Conservation (phyloP, 2,329 filamentous ascomycete species). For the Emmonsiellopsis sp. region DNA sequence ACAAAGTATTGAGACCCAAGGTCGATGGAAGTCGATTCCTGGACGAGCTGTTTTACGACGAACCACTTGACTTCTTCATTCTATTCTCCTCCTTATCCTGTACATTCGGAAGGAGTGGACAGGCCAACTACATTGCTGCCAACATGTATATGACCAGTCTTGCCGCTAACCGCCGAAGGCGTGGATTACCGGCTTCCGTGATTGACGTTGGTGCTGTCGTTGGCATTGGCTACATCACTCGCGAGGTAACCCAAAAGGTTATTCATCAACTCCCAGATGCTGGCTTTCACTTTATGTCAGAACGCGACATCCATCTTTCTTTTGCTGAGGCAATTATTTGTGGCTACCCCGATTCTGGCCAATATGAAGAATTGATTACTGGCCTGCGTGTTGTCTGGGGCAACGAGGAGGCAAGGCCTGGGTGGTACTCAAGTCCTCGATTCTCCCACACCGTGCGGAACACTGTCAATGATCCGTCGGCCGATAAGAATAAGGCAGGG, state of each 20-base stretch:
- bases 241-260: neutral
- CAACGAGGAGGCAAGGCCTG: slow-evolving; percentile 16
- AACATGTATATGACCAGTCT: slow-evolving; percentile 18
- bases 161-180: slow-evolving; percentile 7
- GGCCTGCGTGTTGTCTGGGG: slow-evolving; percentile 2
- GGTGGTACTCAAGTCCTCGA: slow-evolving; percentile 37
- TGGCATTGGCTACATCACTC: slow-evolving; percentile 20
- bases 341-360: slow-evolving; percentile 21
- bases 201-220: slow-evolving; percentile 22
- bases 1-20: slow-evolving; percentile 8
- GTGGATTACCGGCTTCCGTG: slow-evolving; percentile 10
- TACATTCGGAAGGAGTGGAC: slow-evolving; percentile 14
- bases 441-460: slow-evolving; percentile 28
- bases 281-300: slow-evolving; percentile 39
- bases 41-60: slow-evolving; percentile 7
- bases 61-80: slow-evolving; percentile 14
- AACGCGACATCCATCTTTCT: slow-evolving; percentile 42
- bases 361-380: slow-evolving; percentile 5
- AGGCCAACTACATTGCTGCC: slow-evolving; percentile 18
- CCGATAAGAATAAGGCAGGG: neutral
- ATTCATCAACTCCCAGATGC: neutral
- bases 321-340: slow-evolving; percentile 41
- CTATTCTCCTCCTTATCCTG: slow-evolving; percentile 17
- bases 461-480: neutral
- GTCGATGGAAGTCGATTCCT: slow-evolving; percentile 15